Conservation (phyloP, 257 asterid genomes). For the Solanum peruvianum region DNA sequence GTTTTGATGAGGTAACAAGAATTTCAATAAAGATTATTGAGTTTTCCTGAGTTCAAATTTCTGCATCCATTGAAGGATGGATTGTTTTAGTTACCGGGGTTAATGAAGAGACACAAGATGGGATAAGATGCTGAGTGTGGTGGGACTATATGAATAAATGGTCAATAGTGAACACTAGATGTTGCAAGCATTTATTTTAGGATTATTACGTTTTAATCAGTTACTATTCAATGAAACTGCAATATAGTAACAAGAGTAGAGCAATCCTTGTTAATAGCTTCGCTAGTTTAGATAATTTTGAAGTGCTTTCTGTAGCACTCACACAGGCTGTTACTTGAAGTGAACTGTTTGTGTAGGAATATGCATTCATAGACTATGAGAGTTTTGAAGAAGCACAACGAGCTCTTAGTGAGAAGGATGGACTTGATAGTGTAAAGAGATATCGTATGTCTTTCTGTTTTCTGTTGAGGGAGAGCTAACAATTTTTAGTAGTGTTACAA, state of each 20-base stretch:
- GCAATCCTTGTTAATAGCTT: not conserved
- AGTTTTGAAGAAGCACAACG: conserved; percentile 66
- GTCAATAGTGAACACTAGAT: not conserved
- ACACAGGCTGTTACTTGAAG: not conserved
- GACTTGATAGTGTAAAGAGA: too few species aligned
- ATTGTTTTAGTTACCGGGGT: conserved; percentile 88
- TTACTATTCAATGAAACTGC: not conserved
- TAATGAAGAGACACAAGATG: conserved; percentile 95
- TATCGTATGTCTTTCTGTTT: too few species aligned
- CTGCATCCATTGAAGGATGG: conserved; percentile 98
- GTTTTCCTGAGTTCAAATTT: not conserved
- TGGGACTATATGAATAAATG: not conserved
- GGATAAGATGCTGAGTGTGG: not conserved
- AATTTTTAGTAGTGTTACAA: too few species aligned
- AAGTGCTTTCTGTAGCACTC: not conserved
- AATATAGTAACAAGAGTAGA: not conserved
- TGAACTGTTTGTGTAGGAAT: conserved; percentile 31
- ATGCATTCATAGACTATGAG: conserved; percentile 73
- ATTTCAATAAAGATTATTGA: not conserved
- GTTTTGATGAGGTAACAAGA: not conserved
- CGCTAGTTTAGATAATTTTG: not conserved
- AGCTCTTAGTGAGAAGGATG: conserved; percentile 59
- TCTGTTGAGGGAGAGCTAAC: too few species aligned
- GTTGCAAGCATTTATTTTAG: not conserved
- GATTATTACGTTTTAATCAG: not conserved